phyloP scores from a whole-genome alignment of 805 yeast species.

The Komagataella pseudopastoris region DNA sequence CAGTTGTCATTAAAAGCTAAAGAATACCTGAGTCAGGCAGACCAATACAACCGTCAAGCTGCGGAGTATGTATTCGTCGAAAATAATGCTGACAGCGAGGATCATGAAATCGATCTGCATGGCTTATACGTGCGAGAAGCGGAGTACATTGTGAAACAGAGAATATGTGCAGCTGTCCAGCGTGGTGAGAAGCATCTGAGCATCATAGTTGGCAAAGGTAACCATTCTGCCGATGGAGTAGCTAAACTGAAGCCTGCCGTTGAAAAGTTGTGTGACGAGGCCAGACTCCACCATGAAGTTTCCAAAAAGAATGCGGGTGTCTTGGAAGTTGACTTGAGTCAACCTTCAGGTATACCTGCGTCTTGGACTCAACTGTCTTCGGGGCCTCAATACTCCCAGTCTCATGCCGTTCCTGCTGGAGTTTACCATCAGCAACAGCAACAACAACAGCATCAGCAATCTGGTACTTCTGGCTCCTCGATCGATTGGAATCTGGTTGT shows the following conservation, averaged over 20 bases:
- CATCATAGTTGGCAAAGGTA: conserved; percentile 89
- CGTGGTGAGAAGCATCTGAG: conserved; percentile 48
- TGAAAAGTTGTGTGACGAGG: conserved; percentile 59
- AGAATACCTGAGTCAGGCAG: conserved; percentile 44
- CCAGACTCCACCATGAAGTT: conserved; percentile 42
- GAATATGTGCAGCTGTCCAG: conserved; percentile 51
- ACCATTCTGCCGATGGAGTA: conserved; percentile 69
- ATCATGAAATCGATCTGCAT: conserved; percentile 84
- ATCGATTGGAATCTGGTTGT: neutral
- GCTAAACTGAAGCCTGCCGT: conserved; percentile 88
- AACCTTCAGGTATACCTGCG: conserved; percentile 26
- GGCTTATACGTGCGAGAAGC: conserved; percentile 90
- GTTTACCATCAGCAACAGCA: neutral
- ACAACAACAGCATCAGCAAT: neutral
- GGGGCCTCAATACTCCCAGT: neutral
- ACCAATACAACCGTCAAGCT: conserved; percentile 60
- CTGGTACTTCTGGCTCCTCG: neutral
- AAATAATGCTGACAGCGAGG: conserved; percentile 77
- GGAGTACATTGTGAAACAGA: conserved; percentile 53
- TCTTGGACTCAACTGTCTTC: conserved; percentile 10
- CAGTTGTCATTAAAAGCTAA: conserved; percentile 60
- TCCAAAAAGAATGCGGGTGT: conserved; percentile 76
- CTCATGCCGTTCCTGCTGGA: neutral
- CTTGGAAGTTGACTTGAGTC: conserved; percentile 49
- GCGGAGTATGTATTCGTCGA: conserved; percentile 82